Conservation (phyloP, 2,329 filamentous ascomycete species). For the Pseudocercospora fuligena region DNA sequence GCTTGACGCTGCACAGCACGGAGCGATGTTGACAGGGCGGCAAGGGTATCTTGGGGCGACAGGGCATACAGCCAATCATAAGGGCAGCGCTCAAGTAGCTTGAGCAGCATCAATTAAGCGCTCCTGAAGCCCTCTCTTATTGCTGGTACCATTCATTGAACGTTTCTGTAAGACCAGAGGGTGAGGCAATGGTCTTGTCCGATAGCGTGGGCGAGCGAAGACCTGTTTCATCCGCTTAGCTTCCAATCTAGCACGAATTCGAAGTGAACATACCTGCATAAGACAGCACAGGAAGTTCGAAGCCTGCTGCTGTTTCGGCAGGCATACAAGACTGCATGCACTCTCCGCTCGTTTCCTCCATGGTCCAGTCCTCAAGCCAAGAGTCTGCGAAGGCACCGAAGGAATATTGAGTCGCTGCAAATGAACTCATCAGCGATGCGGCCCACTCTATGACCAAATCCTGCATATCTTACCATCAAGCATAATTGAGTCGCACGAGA, state of each 20-base stretch:
- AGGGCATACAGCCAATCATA: neutral
- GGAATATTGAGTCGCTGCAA: conserved; percentile 6
- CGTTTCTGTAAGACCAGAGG: neutral
- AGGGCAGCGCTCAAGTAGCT: neutral
- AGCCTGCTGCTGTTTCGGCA: neutral
- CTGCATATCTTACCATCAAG: conserved; percentile 1
- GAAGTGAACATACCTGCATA: neutral
- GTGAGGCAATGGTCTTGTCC: neutral
- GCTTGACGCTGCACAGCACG: conserved; percentile 5
- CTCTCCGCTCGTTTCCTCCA: neutral
- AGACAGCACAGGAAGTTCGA: neutral
- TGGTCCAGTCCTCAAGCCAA: conserved; percentile 9
- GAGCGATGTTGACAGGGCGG: conserved; percentile 17
- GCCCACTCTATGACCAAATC: too few species aligned
- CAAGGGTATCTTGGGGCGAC: conserved; percentile 13
- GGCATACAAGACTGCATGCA: neutral
- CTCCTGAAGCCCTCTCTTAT: neutral
- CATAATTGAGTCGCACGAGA: neutral
- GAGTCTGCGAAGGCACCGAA: conserved; percentile 9
- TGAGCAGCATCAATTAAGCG: neutral
- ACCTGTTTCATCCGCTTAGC: neutral
- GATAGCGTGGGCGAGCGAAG: conserved; percentile 1
- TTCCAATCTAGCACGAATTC: neutral
- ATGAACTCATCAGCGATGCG: neutral
- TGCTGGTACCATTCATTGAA: conserved; percentile 13